Percentiles rank a stretch among this genome's conserved stretches.
Evolutionary conservation across 2,329 filamentous ascomycete species (phyloP).

Genomic region (Curvularia lunata): DNA sequence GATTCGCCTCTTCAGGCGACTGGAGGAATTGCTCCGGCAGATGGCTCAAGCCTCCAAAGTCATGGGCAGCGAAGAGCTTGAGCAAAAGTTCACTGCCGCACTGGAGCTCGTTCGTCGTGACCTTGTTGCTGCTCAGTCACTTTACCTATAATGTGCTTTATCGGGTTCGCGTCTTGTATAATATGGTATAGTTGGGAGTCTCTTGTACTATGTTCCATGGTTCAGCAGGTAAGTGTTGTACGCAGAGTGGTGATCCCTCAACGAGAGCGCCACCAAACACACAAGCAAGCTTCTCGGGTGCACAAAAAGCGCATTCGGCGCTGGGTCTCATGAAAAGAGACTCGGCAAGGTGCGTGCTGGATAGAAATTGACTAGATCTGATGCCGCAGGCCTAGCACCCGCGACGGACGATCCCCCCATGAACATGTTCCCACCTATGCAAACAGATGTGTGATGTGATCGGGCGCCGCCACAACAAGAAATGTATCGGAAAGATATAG

Average conservation of each 20-base stretch:
- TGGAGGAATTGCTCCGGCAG: slow-evolving; percentile 92
- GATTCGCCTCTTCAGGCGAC: slow-evolving; percentile 91
- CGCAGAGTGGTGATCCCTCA: slow-evolving; percentile 21
- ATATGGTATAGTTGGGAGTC: slow-evolving; percentile 16
- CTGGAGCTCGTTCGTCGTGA: slow-evolving; percentile 87
- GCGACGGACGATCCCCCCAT: slow-evolving; percentile 37
- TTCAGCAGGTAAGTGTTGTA: slow-evolving; percentile 25
- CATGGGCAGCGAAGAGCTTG: slow-evolving; percentile 95
- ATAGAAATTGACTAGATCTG: slow-evolving; percentile 44
- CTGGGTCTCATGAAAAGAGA: slow-evolving; percentile 20
- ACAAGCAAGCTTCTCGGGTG: slow-evolving; percentile 21
- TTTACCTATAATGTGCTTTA: slow-evolving; percentile 68
- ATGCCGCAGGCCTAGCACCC: slow-evolving; percentile 17
- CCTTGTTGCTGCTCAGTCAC: slow-evolving; percentile 90
- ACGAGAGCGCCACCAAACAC: slow-evolving; percentile 23
- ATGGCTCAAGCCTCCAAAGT: slow-evolving; percentile 96
- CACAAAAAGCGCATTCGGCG: slow-evolving; percentile 29
- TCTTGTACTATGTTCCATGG: slow-evolving; percentile 16
- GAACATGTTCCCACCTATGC: not conserved
- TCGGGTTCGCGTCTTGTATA: slow-evolving; percentile 23
- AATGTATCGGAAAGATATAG: not conserved
- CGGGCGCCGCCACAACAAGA: no score
- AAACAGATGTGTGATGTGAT: slow-evolving; percentile 1
- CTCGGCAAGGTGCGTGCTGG: slow-evolving; percentile 26
- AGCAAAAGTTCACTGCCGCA: slow-evolving; percentile 87